Evolutionary conservation across 2,329 filamentous ascomycete genomes (phyloP).

Genomic region (Verticillium alfalfae): DNA sequence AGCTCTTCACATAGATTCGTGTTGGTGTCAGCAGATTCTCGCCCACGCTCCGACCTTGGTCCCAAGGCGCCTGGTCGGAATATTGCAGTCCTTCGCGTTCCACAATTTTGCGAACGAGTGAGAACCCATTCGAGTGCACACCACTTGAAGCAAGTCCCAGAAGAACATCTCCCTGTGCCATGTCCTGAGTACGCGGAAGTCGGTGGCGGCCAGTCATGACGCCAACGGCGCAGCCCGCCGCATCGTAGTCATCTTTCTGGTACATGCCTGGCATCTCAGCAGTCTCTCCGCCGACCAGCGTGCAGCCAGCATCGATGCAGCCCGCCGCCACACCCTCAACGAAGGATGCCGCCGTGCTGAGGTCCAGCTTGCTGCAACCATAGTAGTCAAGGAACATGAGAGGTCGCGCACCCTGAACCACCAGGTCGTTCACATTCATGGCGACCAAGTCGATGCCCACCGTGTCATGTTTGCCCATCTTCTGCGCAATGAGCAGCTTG

Average conservation of each 20-base stretch:
- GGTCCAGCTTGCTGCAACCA: constrained; percentile 82
- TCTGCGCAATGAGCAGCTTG: constrained; percentile 93
- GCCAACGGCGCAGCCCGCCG: constrained; percentile 83
- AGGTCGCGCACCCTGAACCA: constrained; percentile 92
- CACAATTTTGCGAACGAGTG: constrained; percentile 87
- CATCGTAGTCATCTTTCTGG: constrained; percentile 82
- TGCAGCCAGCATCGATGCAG: constrained; percentile 79
- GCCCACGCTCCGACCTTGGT: constrained; percentile 57
- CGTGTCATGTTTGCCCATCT: constrained; percentile 83
- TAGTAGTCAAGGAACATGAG: constrained; percentile 98
- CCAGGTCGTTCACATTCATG: constrained; percentile 98
- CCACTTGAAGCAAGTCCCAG: constrained; percentile 82
- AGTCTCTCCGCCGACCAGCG: constrained; percentile 93
- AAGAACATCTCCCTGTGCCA: constrained; percentile 78
- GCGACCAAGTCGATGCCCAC: constrained; percentile 96
- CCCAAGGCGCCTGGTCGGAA: constrained; percentile 72
- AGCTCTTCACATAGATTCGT: constrained; percentile 82
- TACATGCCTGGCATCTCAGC: constrained; percentile 99
- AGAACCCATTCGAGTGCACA: constrained; percentile 95
- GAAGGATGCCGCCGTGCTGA: constrained; percentile 74
- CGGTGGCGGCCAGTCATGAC: constrained; percentile 66
- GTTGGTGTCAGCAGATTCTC: constrained; percentile 81
- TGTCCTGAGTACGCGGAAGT: constrained; percentile 69
- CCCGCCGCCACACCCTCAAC: constrained; percentile 86
- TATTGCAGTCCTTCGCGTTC: constrained; percentile 67